A percentile compares a stretch with the other conserved stretches of the same genome.
These are phyloP conservation scores for Silene noctiflora DNA, from an alignment of 179 eudicot genomes.

Conservation along the genomic window DNA sequence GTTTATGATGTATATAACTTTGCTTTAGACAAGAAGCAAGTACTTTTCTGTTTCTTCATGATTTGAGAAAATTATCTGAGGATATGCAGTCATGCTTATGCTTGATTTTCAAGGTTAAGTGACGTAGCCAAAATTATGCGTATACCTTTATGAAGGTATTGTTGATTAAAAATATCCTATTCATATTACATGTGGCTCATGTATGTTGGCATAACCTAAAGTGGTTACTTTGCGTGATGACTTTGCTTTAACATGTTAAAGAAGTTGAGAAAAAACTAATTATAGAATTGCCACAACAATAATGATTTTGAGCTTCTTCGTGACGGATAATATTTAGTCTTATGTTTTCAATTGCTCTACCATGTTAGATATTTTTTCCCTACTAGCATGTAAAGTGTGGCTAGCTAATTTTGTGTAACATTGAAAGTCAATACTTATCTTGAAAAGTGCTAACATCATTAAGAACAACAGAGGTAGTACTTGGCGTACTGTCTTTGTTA, in stretches of 20 bases:
- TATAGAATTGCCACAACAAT: not conserved
- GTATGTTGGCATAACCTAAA: not conserved
- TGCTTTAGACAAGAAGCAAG: not conserved
- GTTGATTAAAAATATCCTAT: not conserved
- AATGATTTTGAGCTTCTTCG: not conserved
- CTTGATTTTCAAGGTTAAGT: not conserved
- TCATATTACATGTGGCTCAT: not conserved
- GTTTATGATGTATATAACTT: constrained; percentile 7
- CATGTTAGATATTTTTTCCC: not conserved
- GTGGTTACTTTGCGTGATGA: not conserved
- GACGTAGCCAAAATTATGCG: not conserved
- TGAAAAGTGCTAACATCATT: not conserved
- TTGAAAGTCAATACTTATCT: not conserved
- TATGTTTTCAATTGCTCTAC: not conserved
- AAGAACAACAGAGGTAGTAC: not conserved
- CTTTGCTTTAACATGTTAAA: not conserved
- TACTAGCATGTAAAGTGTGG: not conserved
- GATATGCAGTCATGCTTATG: not conserved
- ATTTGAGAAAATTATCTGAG: not conserved
- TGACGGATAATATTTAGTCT: not conserved
- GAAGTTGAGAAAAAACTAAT: not conserved
- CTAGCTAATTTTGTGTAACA: not conserved
- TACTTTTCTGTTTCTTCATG: not conserved
- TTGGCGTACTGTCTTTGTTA: not conserved
- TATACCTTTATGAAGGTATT: not conserved